These are phyloP conservation scores for Fusarium haematococcum DNA, from an alignment of 2,329 filamentous ascomycete genomes.

Conservation along the genomic window DNA sequence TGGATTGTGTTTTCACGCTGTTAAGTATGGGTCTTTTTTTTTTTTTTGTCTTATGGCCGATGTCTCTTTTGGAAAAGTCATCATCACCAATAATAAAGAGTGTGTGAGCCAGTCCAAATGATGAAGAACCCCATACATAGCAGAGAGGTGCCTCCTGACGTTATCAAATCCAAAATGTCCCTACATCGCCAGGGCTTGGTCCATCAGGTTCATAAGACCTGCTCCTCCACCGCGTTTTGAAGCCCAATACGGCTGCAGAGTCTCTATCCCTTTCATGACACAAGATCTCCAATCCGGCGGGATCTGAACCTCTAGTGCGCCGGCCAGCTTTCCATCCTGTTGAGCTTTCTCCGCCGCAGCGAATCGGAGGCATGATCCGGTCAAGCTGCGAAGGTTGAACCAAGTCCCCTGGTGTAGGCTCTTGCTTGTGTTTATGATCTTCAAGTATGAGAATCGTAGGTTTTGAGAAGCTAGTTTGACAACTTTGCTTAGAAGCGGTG, in stretches of 20 bases:
- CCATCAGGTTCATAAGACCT: neutral
- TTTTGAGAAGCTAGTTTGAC: neutral
- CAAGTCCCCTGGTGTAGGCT: neutral
- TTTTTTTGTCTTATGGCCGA: no score
- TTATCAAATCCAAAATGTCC: no score
- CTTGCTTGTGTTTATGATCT: neutral
- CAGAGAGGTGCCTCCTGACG: no score
- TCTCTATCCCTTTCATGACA: neutral
- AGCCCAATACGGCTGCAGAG: neutral
- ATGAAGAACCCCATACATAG: no score
- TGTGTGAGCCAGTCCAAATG: no score
- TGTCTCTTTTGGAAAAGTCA: no score
- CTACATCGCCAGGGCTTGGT: neutral
- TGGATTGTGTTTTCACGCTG: no score
- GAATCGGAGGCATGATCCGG: neutral
- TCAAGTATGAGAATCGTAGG: neutral
- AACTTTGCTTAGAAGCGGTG: neutral
- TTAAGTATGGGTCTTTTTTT: no score
- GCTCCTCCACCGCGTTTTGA: neutral
- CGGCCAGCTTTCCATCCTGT: neutral
- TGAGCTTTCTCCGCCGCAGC: neutral
- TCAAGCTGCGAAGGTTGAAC: neutral
- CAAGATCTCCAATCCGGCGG: neutral
- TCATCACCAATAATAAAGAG: no score
- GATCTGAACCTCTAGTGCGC: neutral